Base-by-base conservation (phyloP, 2,329 filamentous ascomycete species). In the Corinectria fuckeliana region DNA sequence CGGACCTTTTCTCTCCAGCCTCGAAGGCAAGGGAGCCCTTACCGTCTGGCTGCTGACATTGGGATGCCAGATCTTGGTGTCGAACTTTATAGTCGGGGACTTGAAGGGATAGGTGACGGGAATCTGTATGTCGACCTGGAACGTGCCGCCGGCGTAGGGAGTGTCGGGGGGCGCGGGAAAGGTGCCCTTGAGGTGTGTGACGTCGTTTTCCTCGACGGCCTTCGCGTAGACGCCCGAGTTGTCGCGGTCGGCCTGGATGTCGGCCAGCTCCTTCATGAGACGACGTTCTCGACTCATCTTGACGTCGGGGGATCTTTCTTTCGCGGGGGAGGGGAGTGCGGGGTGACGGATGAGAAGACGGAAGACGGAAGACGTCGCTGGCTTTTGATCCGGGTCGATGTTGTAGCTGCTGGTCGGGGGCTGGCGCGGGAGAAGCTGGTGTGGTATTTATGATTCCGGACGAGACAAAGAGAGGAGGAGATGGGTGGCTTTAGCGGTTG, bases 21-120 rank as follows among this genome's bases (percentile, higher is more conserved):
- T 20, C 52, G n/a, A 39, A 38, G 28, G 30, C 3, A 41, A 16
- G 30, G 34, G 30, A 20, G 8, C 16, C 82, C 88, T 72, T 79
- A 96, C 93, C 38, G 93, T 97, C 74, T 95, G 91, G 71, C 91
- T 94, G 82, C 91, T 96, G 78, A 99, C 87, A 73, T 99, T 99
- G 30, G 95, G 95, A 76, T 99, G 95, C 93, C 93, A 99, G 69
- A 98, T 90, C 77, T 90, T 93, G 64, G 95, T 99, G 65, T 90
- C 86, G 73, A 98, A 98, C 70, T 87, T 90, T 90, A 99, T 98
- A 59, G 86, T 77, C 4, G 95, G 95, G 4, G 94, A 92, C 69
- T 93, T 91, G 80, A 99, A 99, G 0, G 95, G 95, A 72, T 99
- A 99, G 67, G 91, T 91, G 62, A 85, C 85, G 0, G 94, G 93